phyloP scores from a whole-genome alignment of 371 early-diverging fungal species.

The Mortierella polycephala region DNA sequence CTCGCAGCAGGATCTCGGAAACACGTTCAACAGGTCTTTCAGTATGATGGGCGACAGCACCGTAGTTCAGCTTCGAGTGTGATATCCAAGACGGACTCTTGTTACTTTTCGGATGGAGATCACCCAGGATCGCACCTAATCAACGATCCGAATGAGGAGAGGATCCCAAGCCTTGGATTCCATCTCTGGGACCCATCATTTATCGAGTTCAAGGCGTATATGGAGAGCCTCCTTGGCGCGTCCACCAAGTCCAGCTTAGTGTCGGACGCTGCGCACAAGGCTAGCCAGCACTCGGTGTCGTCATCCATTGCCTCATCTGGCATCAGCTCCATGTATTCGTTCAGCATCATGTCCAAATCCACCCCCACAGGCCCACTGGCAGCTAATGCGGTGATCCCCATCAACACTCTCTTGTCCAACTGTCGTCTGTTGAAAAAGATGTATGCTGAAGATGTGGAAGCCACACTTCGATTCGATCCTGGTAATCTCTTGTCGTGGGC shows the following conservation, averaged over 20 bases:
- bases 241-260: not conserved
- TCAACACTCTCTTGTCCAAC: constrained; percentile 43
- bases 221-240: constrained; percentile 34
- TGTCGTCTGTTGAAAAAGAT: constrained; percentile 50
- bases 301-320: constrained; percentile 14
- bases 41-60: constrained; percentile 36
- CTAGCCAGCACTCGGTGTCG: constrained; percentile 9
- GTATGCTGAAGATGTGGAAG: constrained; percentile 49
- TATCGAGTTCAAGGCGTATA: constrained; percentile 48
- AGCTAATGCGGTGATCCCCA: constrained; percentile 39
- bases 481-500: constrained; percentile 54
- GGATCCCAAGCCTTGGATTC: constrained; percentile 46
- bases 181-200: constrained; percentile 54
- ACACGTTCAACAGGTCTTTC: constrained; percentile 38
- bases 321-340: constrained; percentile 42
- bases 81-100: constrained; percentile 52
- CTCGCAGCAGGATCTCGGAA: constrained; percentile 25
- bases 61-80: constrained; percentile 49
- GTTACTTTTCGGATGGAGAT: constrained; percentile 53
- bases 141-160: constrained; percentile 46
- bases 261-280: constrained; percentile 1
- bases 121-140: constrained; percentile 49
- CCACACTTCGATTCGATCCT: constrained; percentile 48
- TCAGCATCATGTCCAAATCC: constrained; percentile 35
- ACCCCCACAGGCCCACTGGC: constrained; percentile 1